Evolutionary conservation across 352 stramenopile genomes (phyloP).

Genomic region (Halophytophthora batemanensis): DNA sequence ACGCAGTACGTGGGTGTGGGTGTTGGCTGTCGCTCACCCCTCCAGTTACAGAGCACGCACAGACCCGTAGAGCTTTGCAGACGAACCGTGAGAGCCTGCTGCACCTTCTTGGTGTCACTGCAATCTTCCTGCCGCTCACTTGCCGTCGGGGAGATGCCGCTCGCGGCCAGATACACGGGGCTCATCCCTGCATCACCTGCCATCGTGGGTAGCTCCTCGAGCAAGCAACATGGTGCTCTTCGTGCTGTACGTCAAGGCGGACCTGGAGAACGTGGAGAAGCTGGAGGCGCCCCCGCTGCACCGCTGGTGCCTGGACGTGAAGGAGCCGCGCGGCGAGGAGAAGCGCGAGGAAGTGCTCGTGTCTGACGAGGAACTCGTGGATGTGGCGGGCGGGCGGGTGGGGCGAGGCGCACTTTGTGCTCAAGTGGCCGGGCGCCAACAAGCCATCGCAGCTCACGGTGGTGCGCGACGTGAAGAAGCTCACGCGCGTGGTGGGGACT

Average conservation of each 20-base stretch:
- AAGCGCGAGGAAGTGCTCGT: constrained; percentile 75
- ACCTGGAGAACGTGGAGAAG: constrained; percentile 84
- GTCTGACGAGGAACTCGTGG: constrained; percentile 72
- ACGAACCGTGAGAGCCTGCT: background rate
- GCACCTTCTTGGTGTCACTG: too few species aligned
- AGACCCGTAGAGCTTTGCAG: background rate
- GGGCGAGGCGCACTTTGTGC: constrained; percentile 74
- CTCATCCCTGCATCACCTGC: background rate
- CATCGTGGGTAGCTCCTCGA: too few species aligned
- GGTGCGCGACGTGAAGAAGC: constrained; percentile 84
- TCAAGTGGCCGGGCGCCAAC: constrained; percentile 84
- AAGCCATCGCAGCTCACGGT: constrained; percentile 82
- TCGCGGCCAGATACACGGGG: background rate
- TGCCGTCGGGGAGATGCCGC: background rate
- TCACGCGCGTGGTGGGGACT: constrained; percentile 53
- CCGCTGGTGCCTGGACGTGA: constrained; percentile 84
- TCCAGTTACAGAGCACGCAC: background rate
- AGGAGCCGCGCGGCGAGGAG: constrained; percentile 77
- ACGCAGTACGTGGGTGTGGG: too few species aligned
- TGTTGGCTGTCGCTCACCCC: background rate
- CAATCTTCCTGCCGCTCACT: background rate
- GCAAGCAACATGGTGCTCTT: constrained; percentile 67
- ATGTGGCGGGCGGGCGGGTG: constrained; percentile 74
- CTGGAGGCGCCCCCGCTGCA: constrained; percentile 62
- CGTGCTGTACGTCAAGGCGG: constrained; percentile 85